Percentiles rank a stretch among this genome's conserved stretches.
These are phyloP conservation scores for Lolium multiflorum DNA, from an alignment of 176 grass and related monocot species.

Conservation along the genomic window DNA sequence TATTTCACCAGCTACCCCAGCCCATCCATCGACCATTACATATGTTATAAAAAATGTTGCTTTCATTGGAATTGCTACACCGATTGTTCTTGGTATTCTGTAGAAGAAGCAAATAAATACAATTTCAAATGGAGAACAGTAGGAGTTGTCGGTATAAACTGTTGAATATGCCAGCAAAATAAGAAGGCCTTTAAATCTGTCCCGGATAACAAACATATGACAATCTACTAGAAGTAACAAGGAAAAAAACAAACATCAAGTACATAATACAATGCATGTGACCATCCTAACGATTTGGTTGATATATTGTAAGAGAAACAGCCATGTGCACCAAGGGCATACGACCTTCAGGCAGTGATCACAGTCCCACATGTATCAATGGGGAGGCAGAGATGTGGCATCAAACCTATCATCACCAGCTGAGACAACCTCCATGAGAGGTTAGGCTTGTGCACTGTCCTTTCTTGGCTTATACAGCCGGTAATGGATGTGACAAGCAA, in stretches of 20 bases:
- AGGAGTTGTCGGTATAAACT: conserved; percentile 3
- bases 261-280: conserved; percentile 19
- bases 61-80: conserved; percentile 87
- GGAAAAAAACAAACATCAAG: conserved; percentile 13
- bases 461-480: conserved; percentile 2
- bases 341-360: conserved; percentile 7
- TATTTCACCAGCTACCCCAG: conserved; percentile 96
- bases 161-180: conserved; percentile 27
- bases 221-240: background rate
- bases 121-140: conserved; percentile 32
- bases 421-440: conserved; percentile 1
- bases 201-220: background rate
- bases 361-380: background rate
- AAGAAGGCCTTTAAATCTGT: conserved; percentile 26
- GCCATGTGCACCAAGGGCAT: background rate
- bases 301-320: background rate
- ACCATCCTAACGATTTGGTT: conserved; percentile 2
- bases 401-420: conserved; percentile 13
- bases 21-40: conserved; percentile 98
- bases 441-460: background rate
- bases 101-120: conserved; percentile 32
- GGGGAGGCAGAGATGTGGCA: background rate
- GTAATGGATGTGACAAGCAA: background rate
- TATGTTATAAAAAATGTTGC: conserved; percentile 99
- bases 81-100: conserved; percentile 86